phyloP scores from a whole-genome alignment of 78 protist species.

The Creolimax fragrantissima region DNA sequence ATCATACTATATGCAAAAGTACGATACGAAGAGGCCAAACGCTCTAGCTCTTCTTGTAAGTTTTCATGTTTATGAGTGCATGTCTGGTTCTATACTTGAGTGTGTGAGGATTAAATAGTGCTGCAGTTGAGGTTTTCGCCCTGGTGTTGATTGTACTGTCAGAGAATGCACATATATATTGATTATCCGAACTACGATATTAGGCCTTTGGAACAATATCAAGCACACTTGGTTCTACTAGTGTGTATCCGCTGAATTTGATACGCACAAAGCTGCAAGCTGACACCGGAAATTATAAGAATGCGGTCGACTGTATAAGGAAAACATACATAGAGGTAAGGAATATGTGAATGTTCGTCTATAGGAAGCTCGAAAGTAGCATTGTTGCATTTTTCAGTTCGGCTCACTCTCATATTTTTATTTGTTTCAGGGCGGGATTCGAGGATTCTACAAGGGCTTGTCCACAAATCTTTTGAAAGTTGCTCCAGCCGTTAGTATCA shows the following conservation, averaged over 20 bases:
- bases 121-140: too few species aligned
- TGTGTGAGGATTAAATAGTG: too few species aligned
- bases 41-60: constrained; percentile 32
- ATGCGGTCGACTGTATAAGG: neutral
- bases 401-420: too few species aligned
- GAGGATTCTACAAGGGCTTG: constrained; percentile 61
- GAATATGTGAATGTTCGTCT: neutral
- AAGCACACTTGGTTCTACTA: constrained; percentile 7
- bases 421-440: constrained; percentile 34
- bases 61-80: too few species aligned
- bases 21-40: neutral
- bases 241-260: constrained; percentile 5
- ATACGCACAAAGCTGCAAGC: neutral
- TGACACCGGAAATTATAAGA: neutral
- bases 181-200: too few species aligned
- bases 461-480: constrained; percentile 55
- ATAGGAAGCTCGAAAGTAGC: constrained; percentile 38
- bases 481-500: constrained; percentile 61
- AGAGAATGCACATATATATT: too few species aligned
- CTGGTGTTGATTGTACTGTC: too few species aligned
- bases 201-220: constrained; percentile 56
- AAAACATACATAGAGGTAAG: neutral
- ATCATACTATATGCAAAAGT: neutral
- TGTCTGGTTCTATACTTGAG: too few species aligned
- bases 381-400: too few species aligned